Base-by-base conservation (phyloP, 1,284 basidiomycete species). In the Rhodotorula mucilaginosa region DNA sequence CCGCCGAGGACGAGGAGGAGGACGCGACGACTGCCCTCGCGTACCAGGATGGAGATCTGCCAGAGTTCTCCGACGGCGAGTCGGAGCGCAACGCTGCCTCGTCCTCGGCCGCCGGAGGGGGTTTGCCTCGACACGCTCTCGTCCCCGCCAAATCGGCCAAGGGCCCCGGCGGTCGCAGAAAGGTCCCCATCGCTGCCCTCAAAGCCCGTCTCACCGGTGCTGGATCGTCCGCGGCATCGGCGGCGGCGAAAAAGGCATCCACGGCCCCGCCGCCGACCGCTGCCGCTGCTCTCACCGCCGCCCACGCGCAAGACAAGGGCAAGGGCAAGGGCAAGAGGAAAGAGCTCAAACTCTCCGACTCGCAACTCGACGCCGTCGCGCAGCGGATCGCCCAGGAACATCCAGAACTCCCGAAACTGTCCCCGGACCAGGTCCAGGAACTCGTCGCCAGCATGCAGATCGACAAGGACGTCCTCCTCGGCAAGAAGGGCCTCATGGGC, bases 401-500 rank as follows among this genome's bases (percentile, higher is more conserved):
- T 44, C 73, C 68, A 1, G 68, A 67, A n/a, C 62, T 69, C 29
- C 61, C 60, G 12, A 56, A 63, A 26, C 39, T 76, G n/a, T 29
- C 54, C 18, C 57, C 61, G 13, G 31, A 54, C 6, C 62, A 74
- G 29, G 67, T 74, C 26, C 62, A 64, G 47, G 60, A 74, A 16
- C 51, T 76, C 46, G 67, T 76, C 52, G 59, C 68, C 26, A 39
- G 58, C 47, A 31, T 69, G 13, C 66, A 74, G 31, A 69, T 74
- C n/a, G 69, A 69, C 65, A 65, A 76, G 56, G 64, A 69, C 60
- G 58, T 68, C 34, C 39, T 74, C 26, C 54, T 51, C 29, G 75
- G 75, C 44, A 67, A 71, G 47, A 64, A 67, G 54, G 74, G 72
- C 6, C n/a, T 76, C n/a, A 72, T 74, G 72, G 72, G 72, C 48